Conservation (phyloP, 768 basidiomycete species). For the Rhizopogon vinicolor region DNA sequence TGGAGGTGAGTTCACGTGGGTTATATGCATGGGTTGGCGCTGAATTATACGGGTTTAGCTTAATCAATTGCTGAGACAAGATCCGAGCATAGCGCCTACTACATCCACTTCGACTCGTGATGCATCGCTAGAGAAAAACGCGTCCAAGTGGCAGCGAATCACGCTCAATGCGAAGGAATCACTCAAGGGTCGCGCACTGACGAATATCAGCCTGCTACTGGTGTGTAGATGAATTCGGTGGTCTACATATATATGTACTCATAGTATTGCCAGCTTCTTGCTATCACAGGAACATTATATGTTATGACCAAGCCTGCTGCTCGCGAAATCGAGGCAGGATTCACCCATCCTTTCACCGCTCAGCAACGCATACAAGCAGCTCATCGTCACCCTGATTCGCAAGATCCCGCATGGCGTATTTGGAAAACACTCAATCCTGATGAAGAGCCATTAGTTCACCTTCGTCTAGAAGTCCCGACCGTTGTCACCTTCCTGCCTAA, state of each 20-base stretch:
- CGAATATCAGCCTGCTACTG: conserved; percentile 77
- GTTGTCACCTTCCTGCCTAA: conserved; percentile 63
- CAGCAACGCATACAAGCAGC: conserved; percentile 32
- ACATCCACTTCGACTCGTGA: conserved; percentile 24
- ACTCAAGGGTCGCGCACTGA: conserved; percentile 63
- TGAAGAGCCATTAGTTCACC: conserved; percentile 60
- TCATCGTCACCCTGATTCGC: conserved; percentile 23
- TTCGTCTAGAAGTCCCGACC: conserved; percentile 77
- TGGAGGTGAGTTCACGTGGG: conserved; percentile 56
- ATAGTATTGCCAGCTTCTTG: conserved; percentile 52
- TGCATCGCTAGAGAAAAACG: conserved; percentile 12
- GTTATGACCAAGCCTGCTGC: conserved; percentile 58
- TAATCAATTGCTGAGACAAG: conserved; percentile 80
- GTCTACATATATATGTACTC: neutral
- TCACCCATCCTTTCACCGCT: conserved; percentile 14
- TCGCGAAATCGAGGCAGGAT: conserved; percentile 20
- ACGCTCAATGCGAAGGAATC: conserved; percentile 32
- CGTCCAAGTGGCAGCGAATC: conserved; percentile 29
- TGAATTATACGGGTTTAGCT: conserved; percentile 41
- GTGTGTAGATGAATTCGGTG: conserved; percentile 34
- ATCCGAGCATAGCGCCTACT: conserved; percentile 49
- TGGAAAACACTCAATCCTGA: conserved; percentile 78
- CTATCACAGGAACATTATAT: conserved; percentile 72
- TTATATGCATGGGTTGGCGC: neutral
- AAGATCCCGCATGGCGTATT: conserved; percentile 57